These are phyloP conservation scores for Colletotrichum paranaense DNA, from an alignment of 2,329 filamentous ascomycete species.

Conservation along the genomic window DNA sequence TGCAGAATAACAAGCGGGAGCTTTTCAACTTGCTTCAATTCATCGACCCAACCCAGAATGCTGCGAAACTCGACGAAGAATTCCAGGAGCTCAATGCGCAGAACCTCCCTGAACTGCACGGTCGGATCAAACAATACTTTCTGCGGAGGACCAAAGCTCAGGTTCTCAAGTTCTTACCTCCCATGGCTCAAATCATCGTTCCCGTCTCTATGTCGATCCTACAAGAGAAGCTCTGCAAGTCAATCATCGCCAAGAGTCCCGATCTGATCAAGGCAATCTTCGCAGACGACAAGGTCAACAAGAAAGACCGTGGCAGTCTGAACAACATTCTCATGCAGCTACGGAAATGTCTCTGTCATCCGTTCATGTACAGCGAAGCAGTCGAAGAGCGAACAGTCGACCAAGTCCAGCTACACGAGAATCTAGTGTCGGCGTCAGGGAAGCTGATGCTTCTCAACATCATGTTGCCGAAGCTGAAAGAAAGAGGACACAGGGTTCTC, in stretches of 20 bases:
- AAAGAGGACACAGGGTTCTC: slow-evolving; percentile 88
- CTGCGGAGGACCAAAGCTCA: slow-evolving; percentile 85
- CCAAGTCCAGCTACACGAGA: slow-evolving; percentile 74
- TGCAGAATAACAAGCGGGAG: slow-evolving; percentile 96
- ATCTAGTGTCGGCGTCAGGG: slow-evolving; percentile 89
- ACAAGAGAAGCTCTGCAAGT: slow-evolving; percentile 94
- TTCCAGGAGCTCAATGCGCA: slow-evolving; percentile 85
- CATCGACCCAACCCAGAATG: slow-evolving; percentile 78
- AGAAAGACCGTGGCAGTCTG: slow-evolving; percentile 80
- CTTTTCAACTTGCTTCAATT: slow-evolving; percentile 98
- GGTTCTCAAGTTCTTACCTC: slow-evolving; percentile 90
- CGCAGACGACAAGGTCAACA: slow-evolving; percentile 72
- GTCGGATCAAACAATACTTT: slow-evolving; percentile 81
- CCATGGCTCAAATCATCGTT: slow-evolving; percentile 94
- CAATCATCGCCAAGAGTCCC: slow-evolving; percentile 90
- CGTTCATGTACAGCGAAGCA: slow-evolving; percentile 90
- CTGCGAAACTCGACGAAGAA: slow-evolving; percentile 77
- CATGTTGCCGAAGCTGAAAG: slow-evolving; percentile 87
- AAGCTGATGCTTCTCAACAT: slow-evolving; percentile 88
- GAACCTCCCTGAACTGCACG: slow-evolving; percentile 83
- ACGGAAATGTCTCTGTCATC: slow-evolving; percentile 93
- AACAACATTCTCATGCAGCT: slow-evolving; percentile 97
- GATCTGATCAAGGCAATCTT: slow-evolving; percentile 91
- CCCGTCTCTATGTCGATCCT: slow-evolving; percentile 95
- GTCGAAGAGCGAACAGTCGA: slow-evolving; percentile 85